These are phyloP conservation scores for Nakazawaea siamensis DNA, from an alignment of 805 yeast genomes.

Conservation along the genomic window DNA sequence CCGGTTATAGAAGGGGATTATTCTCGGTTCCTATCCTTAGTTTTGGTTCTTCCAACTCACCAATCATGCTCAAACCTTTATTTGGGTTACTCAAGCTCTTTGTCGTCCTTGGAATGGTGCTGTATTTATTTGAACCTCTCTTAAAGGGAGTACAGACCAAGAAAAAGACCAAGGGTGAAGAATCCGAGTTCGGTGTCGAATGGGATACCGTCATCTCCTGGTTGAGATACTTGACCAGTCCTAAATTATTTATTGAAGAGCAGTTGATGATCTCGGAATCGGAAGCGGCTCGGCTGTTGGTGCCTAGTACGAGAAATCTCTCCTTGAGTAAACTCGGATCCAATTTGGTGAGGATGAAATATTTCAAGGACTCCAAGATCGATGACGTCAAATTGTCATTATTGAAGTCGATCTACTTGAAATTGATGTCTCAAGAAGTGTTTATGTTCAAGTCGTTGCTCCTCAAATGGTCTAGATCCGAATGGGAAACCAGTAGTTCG, in stretches of 20 bases:
- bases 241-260: conserved; percentile 2
- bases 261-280: not conserved
- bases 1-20: conserved; percentile 17
- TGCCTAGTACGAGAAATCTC: too few species aligned
- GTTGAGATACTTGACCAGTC: conserved; percentile 1
- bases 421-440: conserved; percentile 1
- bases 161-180: not conserved
- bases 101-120: conserved; percentile 14
- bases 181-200: not conserved
- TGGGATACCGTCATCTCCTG: conserved; percentile 2
- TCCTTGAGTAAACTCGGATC: too few species aligned
- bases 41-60: conserved; percentile 15
- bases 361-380: too few species aligned
- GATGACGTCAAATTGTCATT: not conserved
- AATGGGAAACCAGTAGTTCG: too few species aligned
- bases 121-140: conserved; percentile 7
- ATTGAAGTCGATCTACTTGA: conserved; percentile 8
- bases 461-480: not conserved
- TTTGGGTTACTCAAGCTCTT: conserved; percentile 20
- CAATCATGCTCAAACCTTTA: conserved; percentile 18
- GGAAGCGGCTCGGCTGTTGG: conserved; percentile 6
- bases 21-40: conserved; percentile 23
- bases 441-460: not conserved
- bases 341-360: not conserved
- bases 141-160: conserved; percentile 2